Evolutionary conservation across 2,329 filamentous ascomycete species (phyloP).

Genomic region (Calonectria hongkongensis): DNA sequence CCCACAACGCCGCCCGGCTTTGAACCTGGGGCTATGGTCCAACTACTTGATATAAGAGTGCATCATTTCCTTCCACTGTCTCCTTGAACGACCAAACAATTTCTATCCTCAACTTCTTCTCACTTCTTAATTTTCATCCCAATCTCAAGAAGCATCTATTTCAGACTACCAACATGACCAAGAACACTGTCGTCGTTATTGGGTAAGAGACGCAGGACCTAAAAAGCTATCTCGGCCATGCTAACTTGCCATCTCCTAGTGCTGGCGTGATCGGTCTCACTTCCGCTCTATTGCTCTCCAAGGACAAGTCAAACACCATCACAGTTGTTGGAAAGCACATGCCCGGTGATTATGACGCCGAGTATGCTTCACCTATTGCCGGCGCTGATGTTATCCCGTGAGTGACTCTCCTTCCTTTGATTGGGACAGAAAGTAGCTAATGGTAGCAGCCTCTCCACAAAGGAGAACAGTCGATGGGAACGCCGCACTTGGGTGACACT

Average conservation of each 20-base stretch:
- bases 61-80: too few species aligned
- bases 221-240: neutral
- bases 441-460: conserved; percentile 64
- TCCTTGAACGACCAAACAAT: neutral
- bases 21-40: neutral
- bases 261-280: conserved; percentile 73
- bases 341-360: conserved; percentile 93
- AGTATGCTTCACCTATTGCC: conserved; percentile 93
- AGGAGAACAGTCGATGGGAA: conserved; percentile 73
- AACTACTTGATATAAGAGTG: too few species aligned
- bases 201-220: conserved; percentile 50
- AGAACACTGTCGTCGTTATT: conserved; percentile 58
- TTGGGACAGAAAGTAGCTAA: neutral
- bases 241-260: conserved; percentile 48
- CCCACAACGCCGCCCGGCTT: too few species aligned
- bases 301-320: conserved; percentile 68
- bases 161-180: conserved; percentile 50
- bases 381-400: conserved; percentile 87
- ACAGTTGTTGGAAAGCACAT: conserved; percentile 90
- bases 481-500: conserved; percentile 79
- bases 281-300: conserved; percentile 69
- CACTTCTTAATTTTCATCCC: neutral
- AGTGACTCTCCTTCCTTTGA: conserved; percentile 55
- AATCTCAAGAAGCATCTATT: too few species aligned
- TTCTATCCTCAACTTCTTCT: neutral